phyloP scores from a whole-genome alignment of 2,329 filamentous ascomycete species.

The Emergomyces pasteurianus region DNA sequence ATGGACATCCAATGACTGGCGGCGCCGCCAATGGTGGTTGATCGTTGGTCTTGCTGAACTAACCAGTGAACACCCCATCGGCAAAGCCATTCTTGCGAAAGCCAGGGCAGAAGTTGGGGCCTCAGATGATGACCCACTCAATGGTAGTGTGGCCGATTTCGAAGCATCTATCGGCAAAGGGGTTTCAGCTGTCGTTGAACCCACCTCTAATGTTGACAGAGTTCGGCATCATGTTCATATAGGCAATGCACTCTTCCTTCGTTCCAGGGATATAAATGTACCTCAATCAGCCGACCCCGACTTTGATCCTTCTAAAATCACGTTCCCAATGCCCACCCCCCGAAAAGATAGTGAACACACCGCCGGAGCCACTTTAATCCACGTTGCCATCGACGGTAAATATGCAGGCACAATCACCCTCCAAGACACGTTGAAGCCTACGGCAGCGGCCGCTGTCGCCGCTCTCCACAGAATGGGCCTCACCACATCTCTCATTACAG shows the following conservation, averaged over 20 bases:
- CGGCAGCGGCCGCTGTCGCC: slow-evolving; percentile 65
- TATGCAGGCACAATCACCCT: slow-evolving; percentile 78
- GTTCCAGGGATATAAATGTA: slow-evolving; percentile 52
- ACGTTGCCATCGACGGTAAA: slow-evolving; percentile 69
- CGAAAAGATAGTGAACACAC: slow-evolving; percentile 16
- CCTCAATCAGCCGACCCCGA: slow-evolving; percentile 30
- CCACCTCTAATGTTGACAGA: slow-evolving; percentile 54
- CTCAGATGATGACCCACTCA: slow-evolving; percentile 58
- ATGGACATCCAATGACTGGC: slow-evolving; percentile 60
- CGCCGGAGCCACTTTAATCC: slow-evolving; percentile 58
- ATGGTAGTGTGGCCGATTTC: slow-evolving; percentile 79
- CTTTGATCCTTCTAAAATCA: slow-evolving; percentile 16
- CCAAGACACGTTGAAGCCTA: slow-evolving; percentile 82
- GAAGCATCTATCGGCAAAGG: slow-evolving; percentile 72
- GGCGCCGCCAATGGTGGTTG: slow-evolving; percentile 81
- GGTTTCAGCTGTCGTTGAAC: slow-evolving; percentile 70
- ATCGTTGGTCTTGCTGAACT: slow-evolving; percentile 89
- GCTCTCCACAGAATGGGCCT: slow-evolving; percentile 78
- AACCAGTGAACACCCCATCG: slow-evolving; percentile 90
- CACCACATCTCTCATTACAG: slow-evolving; percentile 82
- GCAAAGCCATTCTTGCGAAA: slow-evolving; percentile 67
- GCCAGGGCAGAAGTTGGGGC: slow-evolving; percentile 67
- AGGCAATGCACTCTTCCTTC: slow-evolving; percentile 69
- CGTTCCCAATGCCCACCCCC: slow-evolving; percentile 16
- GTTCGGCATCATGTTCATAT: slow-evolving; percentile 67